Evolutionary conservation across 1,139 yeast genomes (phyloP).

Genomic region (Blastobotrys capitulatus): DNA sequence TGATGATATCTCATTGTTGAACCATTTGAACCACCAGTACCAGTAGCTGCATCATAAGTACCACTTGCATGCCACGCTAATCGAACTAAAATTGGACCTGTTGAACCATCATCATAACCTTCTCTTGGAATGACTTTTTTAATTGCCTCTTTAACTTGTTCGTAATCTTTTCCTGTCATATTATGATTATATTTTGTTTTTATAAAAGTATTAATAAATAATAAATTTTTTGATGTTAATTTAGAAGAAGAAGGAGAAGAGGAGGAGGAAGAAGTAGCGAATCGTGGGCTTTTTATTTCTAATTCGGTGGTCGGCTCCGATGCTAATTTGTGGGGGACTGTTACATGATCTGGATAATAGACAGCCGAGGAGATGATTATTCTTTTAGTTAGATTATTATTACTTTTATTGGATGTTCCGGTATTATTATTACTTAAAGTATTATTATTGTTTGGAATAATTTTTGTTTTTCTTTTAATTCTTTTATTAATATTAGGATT

Average conservation of each 20-base stretch:
- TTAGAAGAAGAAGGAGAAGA: background rate
- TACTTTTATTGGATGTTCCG: background rate
- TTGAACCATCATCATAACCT: constrained; percentile 65
- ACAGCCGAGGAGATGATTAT: constrained; percentile 2
- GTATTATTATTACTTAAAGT: no score
- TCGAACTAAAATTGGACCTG: constrained; percentile 58
- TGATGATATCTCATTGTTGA: constrained; percentile 53
- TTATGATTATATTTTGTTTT: background rate
- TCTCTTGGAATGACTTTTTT: constrained; percentile 67
- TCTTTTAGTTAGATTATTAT: background rate
- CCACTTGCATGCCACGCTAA: constrained; percentile 72
- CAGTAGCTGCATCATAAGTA: constrained; percentile 49
- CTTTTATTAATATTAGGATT: background rate
- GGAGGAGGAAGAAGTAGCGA: background rate
- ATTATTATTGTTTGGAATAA: background rate
- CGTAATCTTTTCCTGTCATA: constrained; percentile 43
- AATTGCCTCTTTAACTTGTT: constrained; percentile 72
- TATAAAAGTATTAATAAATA: constrained; percentile 4
- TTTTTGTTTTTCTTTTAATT: background rate
- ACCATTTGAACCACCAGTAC: constrained; percentile 66
- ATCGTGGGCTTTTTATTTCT: background rate
- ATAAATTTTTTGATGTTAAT: background rate
- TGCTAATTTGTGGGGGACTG: constrained; percentile 5
- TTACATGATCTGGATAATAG: constrained; percentile 5
- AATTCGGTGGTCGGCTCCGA: constrained; percentile 5